phyloP scores from a whole-genome alignment of 495 filamentous ascomycete genomes.

The Geoglossum glabrum region DNA sequence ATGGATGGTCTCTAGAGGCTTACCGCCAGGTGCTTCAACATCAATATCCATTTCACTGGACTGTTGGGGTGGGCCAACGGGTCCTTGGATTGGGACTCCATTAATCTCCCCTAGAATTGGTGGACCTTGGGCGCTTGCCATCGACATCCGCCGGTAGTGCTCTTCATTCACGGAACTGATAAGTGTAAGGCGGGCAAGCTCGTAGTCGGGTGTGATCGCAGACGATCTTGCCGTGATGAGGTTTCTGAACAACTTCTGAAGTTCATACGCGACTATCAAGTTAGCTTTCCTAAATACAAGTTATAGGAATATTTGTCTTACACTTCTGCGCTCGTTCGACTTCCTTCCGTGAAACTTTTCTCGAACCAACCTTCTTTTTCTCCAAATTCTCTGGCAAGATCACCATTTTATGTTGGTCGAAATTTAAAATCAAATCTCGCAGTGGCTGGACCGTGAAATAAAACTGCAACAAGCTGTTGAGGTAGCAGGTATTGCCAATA shows the following conservation, averaged over 20 bases:
- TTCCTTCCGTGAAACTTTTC: constrained; percentile 36
- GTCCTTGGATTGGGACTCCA: constrained; percentile 30
- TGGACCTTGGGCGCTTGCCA: constrained; percentile 20
- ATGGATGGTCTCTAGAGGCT: background rate
- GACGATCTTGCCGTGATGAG: constrained; percentile 37
- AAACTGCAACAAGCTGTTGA: constrained; percentile 92
- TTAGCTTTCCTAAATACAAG: constrained; percentile 6
- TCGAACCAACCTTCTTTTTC: constrained; percentile 44
- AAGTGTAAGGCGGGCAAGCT: constrained; percentile 67
- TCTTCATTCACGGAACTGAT: constrained; percentile 40
- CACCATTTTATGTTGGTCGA: constrained; percentile 45
- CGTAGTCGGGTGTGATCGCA: constrained; percentile 45
- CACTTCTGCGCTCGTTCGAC: constrained; percentile 49
- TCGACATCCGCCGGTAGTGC: constrained; percentile 34
- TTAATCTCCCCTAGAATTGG: constrained; percentile 30
- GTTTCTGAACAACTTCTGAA: constrained; percentile 49
- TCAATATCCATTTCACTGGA: constrained; percentile 15
- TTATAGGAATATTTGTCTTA: constrained; percentile 23
- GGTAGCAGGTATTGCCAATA: constrained; percentile 92
- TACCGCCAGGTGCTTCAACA: background rate
- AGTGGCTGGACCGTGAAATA: constrained; percentile 76
- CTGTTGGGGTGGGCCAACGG: constrained; percentile 24
- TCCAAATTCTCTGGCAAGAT: constrained; percentile 35
- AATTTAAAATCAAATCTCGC: constrained; percentile 57
- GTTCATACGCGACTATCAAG: constrained; percentile 42